Conservation (phyloP, 768 basidiomycete species). For the Hypsizygus marmoreus region DNA sequence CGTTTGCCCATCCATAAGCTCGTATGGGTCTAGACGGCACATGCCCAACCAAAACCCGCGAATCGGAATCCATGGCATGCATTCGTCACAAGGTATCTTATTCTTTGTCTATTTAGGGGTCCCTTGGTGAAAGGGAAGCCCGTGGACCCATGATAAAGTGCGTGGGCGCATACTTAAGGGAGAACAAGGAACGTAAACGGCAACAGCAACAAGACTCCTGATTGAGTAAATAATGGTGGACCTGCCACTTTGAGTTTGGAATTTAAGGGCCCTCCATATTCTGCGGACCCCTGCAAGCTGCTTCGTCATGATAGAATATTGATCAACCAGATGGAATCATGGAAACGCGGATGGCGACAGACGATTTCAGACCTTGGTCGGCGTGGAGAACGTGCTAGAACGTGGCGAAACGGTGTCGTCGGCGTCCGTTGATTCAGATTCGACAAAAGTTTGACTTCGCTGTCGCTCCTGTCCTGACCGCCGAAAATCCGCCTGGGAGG, state of each 20-base stretch:
- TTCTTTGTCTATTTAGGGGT: too few species aligned
- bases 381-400: not conserved
- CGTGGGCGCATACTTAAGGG: not conserved
- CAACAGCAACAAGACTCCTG: not conserved
- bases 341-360: constrained; percentile 10
- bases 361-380: too few species aligned
- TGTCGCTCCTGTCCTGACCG: too few species aligned
- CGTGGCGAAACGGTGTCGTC: not conserved
- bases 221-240: not conserved
- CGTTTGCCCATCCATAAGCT: not conserved
- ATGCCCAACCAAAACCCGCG: too few species aligned
- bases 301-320: constrained; percentile 9
- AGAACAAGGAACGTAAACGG: not conserved
- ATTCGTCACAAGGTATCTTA: too few species aligned
- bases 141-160: too few species aligned
- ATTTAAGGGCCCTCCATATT: not conserved
- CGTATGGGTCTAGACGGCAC: too few species aligned
- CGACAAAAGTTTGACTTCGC: too few species aligned
- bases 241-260: not conserved
- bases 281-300: constrained; percentile 2
- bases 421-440: too few species aligned
- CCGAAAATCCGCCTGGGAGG: too few species aligned
- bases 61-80: too few species aligned
- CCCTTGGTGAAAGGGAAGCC: too few species aligned
- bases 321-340: not conserved